Conservation (phyloP, 192 early-diverging fungal genomes). For the Mortierella alpina region DNA sequence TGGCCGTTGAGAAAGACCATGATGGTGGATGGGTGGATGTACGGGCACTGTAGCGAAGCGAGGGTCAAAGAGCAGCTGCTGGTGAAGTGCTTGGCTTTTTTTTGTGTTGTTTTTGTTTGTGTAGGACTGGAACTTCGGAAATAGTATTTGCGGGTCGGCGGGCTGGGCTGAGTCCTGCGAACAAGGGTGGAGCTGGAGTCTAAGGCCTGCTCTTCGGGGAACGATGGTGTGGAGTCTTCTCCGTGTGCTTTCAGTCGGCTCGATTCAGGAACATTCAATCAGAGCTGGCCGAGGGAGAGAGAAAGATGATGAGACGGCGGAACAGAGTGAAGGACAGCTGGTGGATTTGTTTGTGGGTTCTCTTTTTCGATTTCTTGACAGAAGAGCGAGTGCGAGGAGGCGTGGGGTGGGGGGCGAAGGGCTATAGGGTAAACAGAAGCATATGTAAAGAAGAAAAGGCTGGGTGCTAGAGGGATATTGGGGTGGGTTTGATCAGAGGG, state of each 20-base stretch:
- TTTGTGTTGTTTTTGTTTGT: conserved; percentile 9
- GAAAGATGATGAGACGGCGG: background rate
- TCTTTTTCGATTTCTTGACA: conserved; percentile 19
- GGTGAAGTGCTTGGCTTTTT: conserved; percentile 4
- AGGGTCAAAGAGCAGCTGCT: background rate
- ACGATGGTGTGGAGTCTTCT: no score
- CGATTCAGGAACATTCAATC: conserved; percentile 6
- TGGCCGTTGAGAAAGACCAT: conserved; percentile 54
- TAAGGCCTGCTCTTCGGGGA: no score
- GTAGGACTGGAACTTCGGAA: no score
- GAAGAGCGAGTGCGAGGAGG: conserved; percentile 1
- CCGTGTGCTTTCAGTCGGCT: background rate
- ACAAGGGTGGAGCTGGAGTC: no score
- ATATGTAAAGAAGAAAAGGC: conserved; percentile 21
- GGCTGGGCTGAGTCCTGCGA: no score
- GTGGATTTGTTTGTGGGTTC: conserved; percentile 2
- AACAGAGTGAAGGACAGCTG: background rate
- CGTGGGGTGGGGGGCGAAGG: conserved; percentile 10
- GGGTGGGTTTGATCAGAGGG: background rate
- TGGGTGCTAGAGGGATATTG: background rate
- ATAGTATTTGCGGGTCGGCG: no score
- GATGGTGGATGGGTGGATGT: conserved; percentile 5
- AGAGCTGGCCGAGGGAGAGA: background rate
- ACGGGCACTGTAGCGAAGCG: background rate
- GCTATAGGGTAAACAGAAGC: conserved; percentile 37